phyloP scores from a whole-genome alignment of 73 alveolate species.

The Paramecium primaurelia region DNA sequence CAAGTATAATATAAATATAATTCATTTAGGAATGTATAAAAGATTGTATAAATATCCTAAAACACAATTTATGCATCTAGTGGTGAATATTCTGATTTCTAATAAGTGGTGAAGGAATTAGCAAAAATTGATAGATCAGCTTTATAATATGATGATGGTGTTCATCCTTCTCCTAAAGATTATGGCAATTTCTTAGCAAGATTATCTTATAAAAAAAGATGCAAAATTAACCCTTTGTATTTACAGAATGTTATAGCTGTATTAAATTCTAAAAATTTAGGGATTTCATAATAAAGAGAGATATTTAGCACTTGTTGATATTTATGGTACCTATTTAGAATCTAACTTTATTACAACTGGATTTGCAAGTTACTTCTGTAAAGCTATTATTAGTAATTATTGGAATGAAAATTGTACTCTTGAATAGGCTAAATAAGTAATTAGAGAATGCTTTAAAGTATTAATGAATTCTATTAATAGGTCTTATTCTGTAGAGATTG shows the following conservation, averaged over 20 bases:
- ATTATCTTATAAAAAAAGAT: slow-evolving; percentile 72
- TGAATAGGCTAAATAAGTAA: slow-evolving; percentile 46
- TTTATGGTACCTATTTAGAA: slow-evolving; percentile 61
- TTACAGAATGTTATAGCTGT: slow-evolving; percentile 75
- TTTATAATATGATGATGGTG: slow-evolving; percentile 78
- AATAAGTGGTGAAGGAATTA: slow-evolving; percentile 68
- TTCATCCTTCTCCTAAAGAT: slow-evolving; percentile 73
- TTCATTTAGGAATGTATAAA: slow-evolving; percentile 38
- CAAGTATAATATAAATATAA: slow-evolving; percentile 46
- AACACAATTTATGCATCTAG: slow-evolving; percentile 75
- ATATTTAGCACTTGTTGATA: slow-evolving; percentile 49
- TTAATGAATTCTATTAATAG: background rate
- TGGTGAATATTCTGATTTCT: slow-evolving; percentile 87
- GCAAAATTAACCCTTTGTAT: slow-evolving; percentile 81
- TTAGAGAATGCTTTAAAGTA: slow-evolving; percentile 50
- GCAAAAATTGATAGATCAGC: slow-evolving; percentile 73
- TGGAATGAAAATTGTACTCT: slow-evolving; percentile 53
- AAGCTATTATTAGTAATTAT: slow-evolving; percentile 44
- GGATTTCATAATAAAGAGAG: slow-evolving; percentile 41
- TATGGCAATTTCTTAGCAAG: slow-evolving; percentile 77
- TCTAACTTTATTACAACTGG: slow-evolving; percentile 53
- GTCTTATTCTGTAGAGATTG: slow-evolving; percentile 61
- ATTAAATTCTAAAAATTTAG: background rate
- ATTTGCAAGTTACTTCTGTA: slow-evolving; percentile 58
- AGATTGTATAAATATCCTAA: slow-evolving; percentile 68